Evolutionary conservation across 257 asterid species (phyloP).

Genomic region (Plantago major): DNA sequence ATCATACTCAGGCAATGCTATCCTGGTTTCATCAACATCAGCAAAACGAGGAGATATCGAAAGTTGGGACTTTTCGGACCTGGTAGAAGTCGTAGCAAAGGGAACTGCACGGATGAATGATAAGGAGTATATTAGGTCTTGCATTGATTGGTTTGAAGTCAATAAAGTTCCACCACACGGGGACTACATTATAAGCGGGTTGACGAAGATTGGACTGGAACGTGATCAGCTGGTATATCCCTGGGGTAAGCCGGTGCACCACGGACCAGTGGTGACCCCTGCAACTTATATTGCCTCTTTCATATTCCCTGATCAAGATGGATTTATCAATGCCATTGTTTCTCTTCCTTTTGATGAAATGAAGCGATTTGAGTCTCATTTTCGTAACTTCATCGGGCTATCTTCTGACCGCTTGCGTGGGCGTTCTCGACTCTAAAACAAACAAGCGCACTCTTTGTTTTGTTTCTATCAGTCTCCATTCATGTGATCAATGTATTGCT

Average conservation of each 20-base stretch:
- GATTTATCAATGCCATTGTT: conserved; percentile 35
- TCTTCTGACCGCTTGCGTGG: too few relatives aligned
- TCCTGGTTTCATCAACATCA: conserved; percentile 28
- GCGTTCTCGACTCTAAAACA: too few relatives aligned
- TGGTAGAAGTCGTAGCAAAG: conserved; percentile 30
- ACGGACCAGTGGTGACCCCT: conserved; percentile 44
- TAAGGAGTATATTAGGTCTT: conserved; percentile 46
- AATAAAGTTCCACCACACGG: conserved; percentile 39
- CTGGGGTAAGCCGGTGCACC: conserved; percentile 45
- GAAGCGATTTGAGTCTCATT: conserved; percentile 31
- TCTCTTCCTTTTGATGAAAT: conserved; percentile 41
- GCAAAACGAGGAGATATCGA: conserved; percentile 33
- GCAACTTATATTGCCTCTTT: conserved; percentile 32
- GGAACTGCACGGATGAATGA: conserved; percentile 30
- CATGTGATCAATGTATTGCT: too few relatives aligned
- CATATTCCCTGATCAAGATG: conserved; percentile 30
- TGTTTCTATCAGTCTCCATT: too few relatives aligned
- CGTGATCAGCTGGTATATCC: conserved; percentile 37
- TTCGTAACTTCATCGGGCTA: background rate
- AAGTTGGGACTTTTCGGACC: conserved; percentile 29
- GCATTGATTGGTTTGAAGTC: conserved; percentile 48
- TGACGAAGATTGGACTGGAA: conserved; percentile 40
- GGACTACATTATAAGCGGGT: conserved; percentile 36
- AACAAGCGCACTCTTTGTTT: too few relatives aligned
- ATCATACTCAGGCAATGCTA: conserved; percentile 43